phyloP scores from a whole-genome alignment of 2,329 filamentous ascomycete genomes.

The Periconia sp. region DNA sequence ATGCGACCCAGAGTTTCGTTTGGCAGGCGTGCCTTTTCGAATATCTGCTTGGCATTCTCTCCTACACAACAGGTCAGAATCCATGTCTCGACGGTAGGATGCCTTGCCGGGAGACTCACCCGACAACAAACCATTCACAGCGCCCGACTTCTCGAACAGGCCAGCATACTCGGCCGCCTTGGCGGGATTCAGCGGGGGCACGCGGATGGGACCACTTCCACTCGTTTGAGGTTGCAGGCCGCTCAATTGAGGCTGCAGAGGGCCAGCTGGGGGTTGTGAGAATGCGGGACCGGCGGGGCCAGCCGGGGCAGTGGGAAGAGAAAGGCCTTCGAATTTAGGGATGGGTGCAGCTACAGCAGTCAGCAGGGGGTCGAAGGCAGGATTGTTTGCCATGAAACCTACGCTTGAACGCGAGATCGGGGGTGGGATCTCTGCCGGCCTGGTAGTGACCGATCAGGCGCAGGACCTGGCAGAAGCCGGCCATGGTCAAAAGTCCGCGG shows the following conservation, averaged over 20 bases:
- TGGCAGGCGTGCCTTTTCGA: constrained; percentile 86
- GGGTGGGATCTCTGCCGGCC: constrained; percentile 76
- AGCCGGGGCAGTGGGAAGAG: constrained; percentile 51
- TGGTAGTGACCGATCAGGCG: constrained; percentile 96
- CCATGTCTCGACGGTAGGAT: neutral
- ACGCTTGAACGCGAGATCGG: constrained; percentile 80
- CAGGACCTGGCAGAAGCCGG: constrained; percentile 90
- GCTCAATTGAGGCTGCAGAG: constrained; percentile 32
- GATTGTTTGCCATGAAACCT: constrained; percentile 25
- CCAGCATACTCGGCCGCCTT: constrained; percentile 86
- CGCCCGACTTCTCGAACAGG: constrained; percentile 87
- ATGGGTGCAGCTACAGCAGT: constrained; percentile 68
- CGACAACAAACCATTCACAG: constrained; percentile 74
- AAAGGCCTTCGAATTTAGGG: constrained; percentile 85
- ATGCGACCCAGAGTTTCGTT: constrained; percentile 92
- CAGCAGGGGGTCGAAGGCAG: constrained; percentile 15
- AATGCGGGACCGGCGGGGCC: constrained; percentile 47
- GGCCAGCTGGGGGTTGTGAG: constrained; percentile 40
- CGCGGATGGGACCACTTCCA: constrained; percentile 68
- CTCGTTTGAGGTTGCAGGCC: constrained; percentile 36
- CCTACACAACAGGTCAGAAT: constrained; percentile 48
- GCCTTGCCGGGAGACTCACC: constrained; percentile 43
- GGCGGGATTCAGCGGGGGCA: constrained; percentile 83
- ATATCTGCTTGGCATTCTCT: constrained; percentile 88
- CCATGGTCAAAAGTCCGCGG: constrained; percentile 85